Conservation (phyloP, 2,329 filamentous ascomycete species). For the Capronia coronata region DNA sequence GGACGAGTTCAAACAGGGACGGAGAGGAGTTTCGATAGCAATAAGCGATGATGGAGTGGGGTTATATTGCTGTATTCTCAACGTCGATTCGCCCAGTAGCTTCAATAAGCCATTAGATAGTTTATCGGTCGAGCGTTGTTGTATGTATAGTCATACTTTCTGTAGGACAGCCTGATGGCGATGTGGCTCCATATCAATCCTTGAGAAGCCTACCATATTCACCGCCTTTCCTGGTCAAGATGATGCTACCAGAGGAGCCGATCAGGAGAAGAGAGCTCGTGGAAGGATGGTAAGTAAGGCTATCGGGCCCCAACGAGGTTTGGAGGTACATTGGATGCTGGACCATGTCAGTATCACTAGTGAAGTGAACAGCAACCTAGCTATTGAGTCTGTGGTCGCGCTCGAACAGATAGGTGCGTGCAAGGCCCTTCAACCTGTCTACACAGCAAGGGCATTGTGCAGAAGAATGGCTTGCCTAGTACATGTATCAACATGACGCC, state of each 20-base stretch:
- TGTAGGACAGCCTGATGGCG: background rate
- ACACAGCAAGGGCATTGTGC: too few species aligned
- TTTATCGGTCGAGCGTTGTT: background rate
- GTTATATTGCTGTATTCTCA: background rate
- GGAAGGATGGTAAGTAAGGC: background rate
- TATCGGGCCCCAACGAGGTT: background rate
- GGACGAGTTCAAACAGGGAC: background rate
- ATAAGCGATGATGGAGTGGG: slow-evolving; percentile 3
- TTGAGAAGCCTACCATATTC: background rate
- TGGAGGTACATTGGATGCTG: background rate
- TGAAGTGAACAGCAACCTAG: background rate
- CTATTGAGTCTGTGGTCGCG: background rate
- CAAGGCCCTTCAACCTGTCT: too few species aligned
- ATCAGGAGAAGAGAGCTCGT: too few species aligned
- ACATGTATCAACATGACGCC: too few species aligned
- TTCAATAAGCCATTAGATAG: slow-evolving; percentile 2
- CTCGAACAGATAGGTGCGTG: too few species aligned
- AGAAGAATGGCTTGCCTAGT: too few species aligned
- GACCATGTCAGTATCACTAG: background rate
- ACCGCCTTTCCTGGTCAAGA: background rate
- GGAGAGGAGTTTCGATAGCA: slow-evolving; percentile 16
- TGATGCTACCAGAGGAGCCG: background rate
- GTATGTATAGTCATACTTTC: background rate
- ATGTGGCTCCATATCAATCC: background rate
- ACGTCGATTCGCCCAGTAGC: slow-evolving; percentile 12